Conservation (phyloP, 495 filamentous ascomycete species). For the Xylaria longipes region DNA sequence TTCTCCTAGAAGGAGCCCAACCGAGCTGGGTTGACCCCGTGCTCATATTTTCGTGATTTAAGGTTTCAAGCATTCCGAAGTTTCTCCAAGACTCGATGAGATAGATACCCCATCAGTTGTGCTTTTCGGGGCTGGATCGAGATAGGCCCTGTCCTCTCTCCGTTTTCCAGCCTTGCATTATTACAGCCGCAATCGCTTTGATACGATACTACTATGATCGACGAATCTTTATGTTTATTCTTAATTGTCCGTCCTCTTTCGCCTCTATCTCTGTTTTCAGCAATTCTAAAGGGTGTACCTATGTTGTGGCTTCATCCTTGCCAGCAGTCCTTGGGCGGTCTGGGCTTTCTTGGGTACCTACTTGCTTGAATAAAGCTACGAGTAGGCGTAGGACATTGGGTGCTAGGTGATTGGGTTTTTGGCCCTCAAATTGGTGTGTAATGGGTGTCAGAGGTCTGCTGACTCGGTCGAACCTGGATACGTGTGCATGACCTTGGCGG, state of each 20-base stretch:
- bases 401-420: background rate
- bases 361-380: constrained; percentile 19
- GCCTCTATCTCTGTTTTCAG: background rate
- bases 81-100: constrained; percentile 27
- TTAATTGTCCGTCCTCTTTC: constrained; percentile 13
- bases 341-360: constrained; percentile 18
- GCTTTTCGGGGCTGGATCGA: constrained; percentile 9
- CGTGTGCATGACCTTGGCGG: constrained; percentile 8
- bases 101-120: constrained; percentile 24
- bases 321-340: constrained; percentile 9
- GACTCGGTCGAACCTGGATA: constrained; percentile 7
- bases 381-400: background rate
- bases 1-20: constrained; percentile 43
- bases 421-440: constrained; percentile 21
- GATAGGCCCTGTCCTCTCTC: background rate
- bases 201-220: constrained; percentile 24
- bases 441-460: constrained; percentile 14
- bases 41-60: constrained; percentile 28
- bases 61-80: constrained; percentile 22
- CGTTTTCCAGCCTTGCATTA: background rate
- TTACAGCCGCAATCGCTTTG: constrained; percentile 17
- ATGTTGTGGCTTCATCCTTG: constrained; percentile 16
- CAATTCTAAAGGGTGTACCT: background rate
- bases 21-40: constrained; percentile 29
- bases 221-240: constrained; percentile 22